Evolutionary conservation across 257 asterid species (phyloP), one percentile per base, ranked within the genome.

Genomic region (Agastache rugosa): DNA sequence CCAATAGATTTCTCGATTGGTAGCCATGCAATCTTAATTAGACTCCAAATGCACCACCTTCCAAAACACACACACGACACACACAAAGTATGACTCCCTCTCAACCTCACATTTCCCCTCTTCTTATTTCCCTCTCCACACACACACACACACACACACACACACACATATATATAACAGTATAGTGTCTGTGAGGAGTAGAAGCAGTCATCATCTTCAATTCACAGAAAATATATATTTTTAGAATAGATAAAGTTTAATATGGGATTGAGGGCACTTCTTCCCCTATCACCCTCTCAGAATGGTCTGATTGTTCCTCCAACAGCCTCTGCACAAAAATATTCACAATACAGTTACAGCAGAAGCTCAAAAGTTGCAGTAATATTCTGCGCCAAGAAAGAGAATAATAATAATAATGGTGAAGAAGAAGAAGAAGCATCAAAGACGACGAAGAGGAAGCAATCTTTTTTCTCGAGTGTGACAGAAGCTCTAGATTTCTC

Each of bases 401-500:
- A 85, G 48, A 20, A 69, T 4, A 39, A 35, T 6, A 15, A 45
- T 4, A 78, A 16, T 0, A 66, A 41, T 1, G 82, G 80, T 55
- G 82, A 37, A 78, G 48, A 62, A 54, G 22, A 81, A 64, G 80
- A 4, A 1, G 73, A 45, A 5, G 85, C 81, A 69, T 82, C 78
- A 61, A 67, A 59, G 17, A 82, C 5, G n/a, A 35, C 69, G 68
- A 27, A 29, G 83, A 82, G 72, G 63, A 85, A 91, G 37, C 97
- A 88, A 61, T 76, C 85, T 14, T 78, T 94, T 12, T 92, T 94
- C 34, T 71, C 69, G 17, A 89, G 89, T n/a, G 86, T 92, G 5
- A 81, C 96, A 0, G 97, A 94, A 63, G 98, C 97, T 34, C 83
- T 93, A 0, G 98, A 91, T 72, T 93, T 93, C 81, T 78, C 97